Conservation (phyloP, 192 early-diverging fungal genomes). For the Coemansia sp. region DNA sequence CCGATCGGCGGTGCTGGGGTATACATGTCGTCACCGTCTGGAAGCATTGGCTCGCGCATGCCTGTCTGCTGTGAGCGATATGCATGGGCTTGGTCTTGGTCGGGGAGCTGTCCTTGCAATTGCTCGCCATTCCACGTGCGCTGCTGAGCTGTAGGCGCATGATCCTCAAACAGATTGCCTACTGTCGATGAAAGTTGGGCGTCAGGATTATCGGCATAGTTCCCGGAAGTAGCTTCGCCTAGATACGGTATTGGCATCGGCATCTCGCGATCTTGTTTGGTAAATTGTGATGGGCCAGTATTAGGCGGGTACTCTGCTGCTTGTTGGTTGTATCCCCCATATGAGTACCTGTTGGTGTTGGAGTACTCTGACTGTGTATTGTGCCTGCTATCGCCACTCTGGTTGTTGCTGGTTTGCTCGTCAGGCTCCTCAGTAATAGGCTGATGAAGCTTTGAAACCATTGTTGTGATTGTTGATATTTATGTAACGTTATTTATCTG, state of each 20-base stretch:
- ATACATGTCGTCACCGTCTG: conserved; percentile 30
- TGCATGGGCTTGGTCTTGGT: neutral
- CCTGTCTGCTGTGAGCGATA: conserved; percentile 2
- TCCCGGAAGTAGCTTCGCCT: neutral
- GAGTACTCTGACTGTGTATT: neutral
- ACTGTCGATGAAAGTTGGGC: conserved; percentile 7
- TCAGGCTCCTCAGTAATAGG: conserved; percentile 17
- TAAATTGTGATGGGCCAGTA: neutral
- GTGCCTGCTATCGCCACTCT: neutral
- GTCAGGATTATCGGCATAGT: neutral
- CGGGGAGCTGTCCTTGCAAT: neutral
- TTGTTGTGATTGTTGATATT: neutral
- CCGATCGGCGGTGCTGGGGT: conserved; percentile 25
- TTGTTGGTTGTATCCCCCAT: neutral
- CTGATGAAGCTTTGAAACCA: conserved; percentile 27
- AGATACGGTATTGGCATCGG: neutral
- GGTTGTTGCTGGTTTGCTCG: neutral
- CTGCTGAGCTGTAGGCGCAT: neutral
- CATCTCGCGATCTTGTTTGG: neutral
- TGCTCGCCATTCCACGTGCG: conserved; percentile 17
- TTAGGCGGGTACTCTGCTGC: neutral
- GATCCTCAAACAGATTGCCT: conserved; percentile 14
- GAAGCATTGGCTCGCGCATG: conserved; percentile 33
- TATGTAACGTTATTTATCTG: neutral
- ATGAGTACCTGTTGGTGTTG: neutral